phyloP scores from a whole-genome alignment of 2,329 filamentous ascomycete species.

The Fusarium chlamydosporum region DNA sequence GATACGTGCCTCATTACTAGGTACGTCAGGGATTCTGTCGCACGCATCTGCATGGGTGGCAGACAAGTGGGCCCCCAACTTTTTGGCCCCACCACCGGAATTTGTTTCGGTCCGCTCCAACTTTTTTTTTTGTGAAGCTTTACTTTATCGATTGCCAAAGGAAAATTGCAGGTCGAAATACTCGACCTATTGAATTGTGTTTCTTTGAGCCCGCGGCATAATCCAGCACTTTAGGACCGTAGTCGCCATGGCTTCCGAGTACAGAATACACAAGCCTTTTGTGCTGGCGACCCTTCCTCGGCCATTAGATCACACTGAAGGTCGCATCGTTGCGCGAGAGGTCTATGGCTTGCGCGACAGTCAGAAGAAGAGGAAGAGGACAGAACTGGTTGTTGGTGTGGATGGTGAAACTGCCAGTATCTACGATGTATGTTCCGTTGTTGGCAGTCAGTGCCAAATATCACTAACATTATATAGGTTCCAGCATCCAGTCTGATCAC shows the following conservation, averaged over 20 bases:
- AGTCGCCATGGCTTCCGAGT: constrained; percentile 68
- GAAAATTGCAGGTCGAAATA: constrained; percentile 42
- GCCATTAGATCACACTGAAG: constrained; percentile 67
- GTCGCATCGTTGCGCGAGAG: constrained; percentile 70
- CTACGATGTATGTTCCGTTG: constrained; percentile 68
- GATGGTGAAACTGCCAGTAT: constrained; percentile 76
- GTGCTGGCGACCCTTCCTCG: constrained; percentile 71
- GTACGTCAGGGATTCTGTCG: constrained; percentile 46
- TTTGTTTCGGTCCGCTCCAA: constrained; percentile 54
- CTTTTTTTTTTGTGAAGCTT: constrained; percentile 57
- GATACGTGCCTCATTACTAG: constrained; percentile 38
- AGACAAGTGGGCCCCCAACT: constrained; percentile 38
- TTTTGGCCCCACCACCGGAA: constrained; percentile 53
- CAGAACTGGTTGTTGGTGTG: constrained; percentile 73
- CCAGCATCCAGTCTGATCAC: constrained; percentile 73
- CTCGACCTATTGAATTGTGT: constrained; percentile 42
- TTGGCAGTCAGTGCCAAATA: neutral
- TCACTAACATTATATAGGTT: constrained; percentile 60
- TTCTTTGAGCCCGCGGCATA: constrained; percentile 33
- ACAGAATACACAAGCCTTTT: constrained; percentile 75
- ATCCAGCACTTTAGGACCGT: constrained; percentile 4
- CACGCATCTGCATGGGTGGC: constrained; percentile 1
- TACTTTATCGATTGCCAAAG: constrained; percentile 28
- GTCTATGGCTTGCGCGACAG: constrained; percentile 72
- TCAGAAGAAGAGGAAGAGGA: constrained; percentile 72